Conservation (phyloP, 306 rosid species). For the Vigna mungo region DNA sequence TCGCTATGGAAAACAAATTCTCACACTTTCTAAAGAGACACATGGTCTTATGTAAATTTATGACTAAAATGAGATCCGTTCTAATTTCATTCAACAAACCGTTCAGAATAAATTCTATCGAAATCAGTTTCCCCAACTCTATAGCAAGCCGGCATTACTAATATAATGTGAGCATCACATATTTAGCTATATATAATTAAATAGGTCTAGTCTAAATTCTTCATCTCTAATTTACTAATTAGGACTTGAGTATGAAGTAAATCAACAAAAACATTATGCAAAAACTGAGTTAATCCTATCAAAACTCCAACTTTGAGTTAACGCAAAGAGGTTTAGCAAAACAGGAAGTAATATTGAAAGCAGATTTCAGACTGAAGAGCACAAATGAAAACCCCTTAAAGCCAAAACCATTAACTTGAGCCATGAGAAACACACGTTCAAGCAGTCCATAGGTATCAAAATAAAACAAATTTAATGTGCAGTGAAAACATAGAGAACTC, state of each 20-base stretch:
- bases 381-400: constrained; percentile 9
- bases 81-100: not conserved
- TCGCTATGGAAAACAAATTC: not conserved
- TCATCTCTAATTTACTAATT: not conserved
- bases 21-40: not conserved
- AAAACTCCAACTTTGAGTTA: constrained; percentile 25
- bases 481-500: constrained; percentile 17
- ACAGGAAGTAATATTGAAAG: not conserved
- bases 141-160: not conserved
- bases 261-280: not conserved
- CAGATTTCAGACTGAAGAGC: not conserved
- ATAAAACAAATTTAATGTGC: constrained; percentile 17
- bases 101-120: not conserved
- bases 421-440: not conserved
- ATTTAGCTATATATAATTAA: not conserved
- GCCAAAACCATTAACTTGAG: constrained; percentile 9
- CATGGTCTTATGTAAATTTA: not conserved
- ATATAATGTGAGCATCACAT: constrained; percentile 18
- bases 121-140: not conserved
- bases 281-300: not conserved
- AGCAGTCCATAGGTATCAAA: not conserved
- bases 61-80: not conserved
- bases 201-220: constrained; percentile 11
- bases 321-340: constrained; percentile 12
- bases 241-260: constrained; percentile 2